Evolutionary conservation across 345 rosid genomes (phyloP), one percentile per base, ranked within the genome.

Genomic region (Eutrema heterophyllum): DNA sequence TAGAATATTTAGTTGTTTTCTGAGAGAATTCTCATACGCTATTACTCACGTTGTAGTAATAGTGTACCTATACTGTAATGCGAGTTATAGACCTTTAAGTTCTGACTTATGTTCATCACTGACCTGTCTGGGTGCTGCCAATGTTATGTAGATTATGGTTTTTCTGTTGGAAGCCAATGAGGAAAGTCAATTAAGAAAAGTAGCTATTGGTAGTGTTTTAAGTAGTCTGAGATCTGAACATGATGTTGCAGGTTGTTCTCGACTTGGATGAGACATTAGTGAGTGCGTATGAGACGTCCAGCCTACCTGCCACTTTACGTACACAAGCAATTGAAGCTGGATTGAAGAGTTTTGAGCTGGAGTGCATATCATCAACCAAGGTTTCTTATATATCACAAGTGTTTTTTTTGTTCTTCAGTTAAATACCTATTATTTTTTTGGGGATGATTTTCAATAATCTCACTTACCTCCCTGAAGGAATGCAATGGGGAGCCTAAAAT

Each of bases 221-320:
- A 69, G 65, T 56, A 21, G 4, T 18, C 16, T 58, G 62, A 52
- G 39, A 39, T n/a, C n/a, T 26, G 56, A 24, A 27, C 44, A 36
- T 57, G 30, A 45, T 36, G 48, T 38, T 80, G 59, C 82, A 91
- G 98, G 98, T 93, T 48, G 96, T 93, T 77, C 94, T 93, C 5
- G 97, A 91, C 80, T 84, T 93, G 86, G 98, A 93, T 80, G 98
- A 93, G 71, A 93, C 97, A 54, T 9, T 71, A 40, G 75, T 71
- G 57, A 48, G 75, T 71, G 75, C 59, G 7, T 60, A 71, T 49
- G 75, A 71, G 59, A 48, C 67, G 1, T 48, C 89, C 3, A 89
- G 87, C 72, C 77, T 93, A 53, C 87, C 98, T 45, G 67, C 77
- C 68, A 30, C 76, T 46, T 73, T 88, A 8, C 86, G 88, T 9